Evolutionary conservation across 192 early-diverging fungal species (phyloP).

Genomic region (Coemansia asiatica): DNA sequence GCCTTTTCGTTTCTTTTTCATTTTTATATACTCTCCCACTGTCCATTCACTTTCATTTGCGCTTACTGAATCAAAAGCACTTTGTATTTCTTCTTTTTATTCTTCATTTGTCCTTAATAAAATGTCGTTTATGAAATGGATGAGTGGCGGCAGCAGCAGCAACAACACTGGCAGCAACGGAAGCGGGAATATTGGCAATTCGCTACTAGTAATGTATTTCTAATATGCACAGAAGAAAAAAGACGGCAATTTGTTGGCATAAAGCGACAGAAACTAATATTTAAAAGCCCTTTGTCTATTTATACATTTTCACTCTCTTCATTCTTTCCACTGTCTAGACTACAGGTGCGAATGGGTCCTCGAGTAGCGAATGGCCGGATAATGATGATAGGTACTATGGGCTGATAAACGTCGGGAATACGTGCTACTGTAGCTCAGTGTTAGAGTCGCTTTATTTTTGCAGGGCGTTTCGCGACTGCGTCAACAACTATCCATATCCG

Average conservation of each 20-base stretch:
- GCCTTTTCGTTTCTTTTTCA: neutral
- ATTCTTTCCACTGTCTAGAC: constrained; percentile 26
- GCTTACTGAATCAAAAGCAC: too few species aligned
- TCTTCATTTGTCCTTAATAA: neutral
- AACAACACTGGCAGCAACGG: constrained; percentile 21
- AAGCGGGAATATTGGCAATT: neutral
- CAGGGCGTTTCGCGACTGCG: constrained; percentile 89
- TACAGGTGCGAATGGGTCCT: constrained; percentile 17
- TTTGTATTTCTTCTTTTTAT: neutral
- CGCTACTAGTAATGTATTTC: neutral
- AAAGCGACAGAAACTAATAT: too few species aligned
- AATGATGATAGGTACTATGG: constrained; percentile 82
- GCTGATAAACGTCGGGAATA: constrained; percentile 79
- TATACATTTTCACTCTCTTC: neutral
- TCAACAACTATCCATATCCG: constrained; percentile 73
- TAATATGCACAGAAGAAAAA: neutral
- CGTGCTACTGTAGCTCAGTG: constrained; percentile 91
- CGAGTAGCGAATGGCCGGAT: constrained; percentile 49
- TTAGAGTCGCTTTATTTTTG: constrained; percentile 96
- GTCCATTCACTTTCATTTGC: neutral
- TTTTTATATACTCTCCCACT: neutral
- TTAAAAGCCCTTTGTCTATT: neutral
- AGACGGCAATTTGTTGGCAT: neutral
- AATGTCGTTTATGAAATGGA: constrained; percentile 75
- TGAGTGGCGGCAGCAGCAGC: constrained; percentile 53